phyloP scores from a whole-genome alignment of 129 eudicot genomes.

The Artemisia argyi region DNA sequence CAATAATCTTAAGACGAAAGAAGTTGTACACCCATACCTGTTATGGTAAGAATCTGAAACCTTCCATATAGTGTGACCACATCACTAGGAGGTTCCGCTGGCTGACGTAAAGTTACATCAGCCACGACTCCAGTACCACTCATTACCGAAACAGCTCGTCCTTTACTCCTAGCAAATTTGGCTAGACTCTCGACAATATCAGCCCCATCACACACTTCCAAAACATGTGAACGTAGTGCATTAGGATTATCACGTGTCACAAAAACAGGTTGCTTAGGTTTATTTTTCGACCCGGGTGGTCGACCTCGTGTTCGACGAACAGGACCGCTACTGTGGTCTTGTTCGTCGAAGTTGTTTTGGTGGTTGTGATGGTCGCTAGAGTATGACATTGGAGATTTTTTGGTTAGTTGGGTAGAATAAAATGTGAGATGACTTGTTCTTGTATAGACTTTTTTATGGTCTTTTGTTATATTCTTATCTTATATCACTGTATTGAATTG shows the following conservation, averaged over 20 bases:
- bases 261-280: conserved; percentile 60
- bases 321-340: conserved; percentile 32
- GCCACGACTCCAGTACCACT: conserved; percentile 61
- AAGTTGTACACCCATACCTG: conserved; percentile 34
- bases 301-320: conserved; percentile 67
- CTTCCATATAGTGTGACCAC: conserved; percentile 60
- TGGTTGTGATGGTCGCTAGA: conserved; percentile 9
- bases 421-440: background rate
- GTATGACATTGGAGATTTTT: conserved; percentile 19
- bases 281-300: conserved; percentile 71
- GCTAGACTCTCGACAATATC: conserved; percentile 50
- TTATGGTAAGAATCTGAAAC: conserved; percentile 53
- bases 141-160: conserved; percentile 63
- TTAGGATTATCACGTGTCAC: conserved; percentile 63
- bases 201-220: conserved; percentile 53
- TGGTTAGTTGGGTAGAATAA: background rate
- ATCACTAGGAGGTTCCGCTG: conserved; percentile 40
- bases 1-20: background rate
- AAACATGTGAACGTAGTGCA: conserved; percentile 59
- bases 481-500: too few species aligned
- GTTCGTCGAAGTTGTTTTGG: background rate
- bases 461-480: too few species aligned
- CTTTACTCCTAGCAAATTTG: conserved; percentile 56
- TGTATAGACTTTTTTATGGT: too few species aligned
- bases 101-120: conserved; percentile 60